Base-by-base conservation (phyloP, 768 basidiomycete species). In the Auricularia heimuer region DNA sequence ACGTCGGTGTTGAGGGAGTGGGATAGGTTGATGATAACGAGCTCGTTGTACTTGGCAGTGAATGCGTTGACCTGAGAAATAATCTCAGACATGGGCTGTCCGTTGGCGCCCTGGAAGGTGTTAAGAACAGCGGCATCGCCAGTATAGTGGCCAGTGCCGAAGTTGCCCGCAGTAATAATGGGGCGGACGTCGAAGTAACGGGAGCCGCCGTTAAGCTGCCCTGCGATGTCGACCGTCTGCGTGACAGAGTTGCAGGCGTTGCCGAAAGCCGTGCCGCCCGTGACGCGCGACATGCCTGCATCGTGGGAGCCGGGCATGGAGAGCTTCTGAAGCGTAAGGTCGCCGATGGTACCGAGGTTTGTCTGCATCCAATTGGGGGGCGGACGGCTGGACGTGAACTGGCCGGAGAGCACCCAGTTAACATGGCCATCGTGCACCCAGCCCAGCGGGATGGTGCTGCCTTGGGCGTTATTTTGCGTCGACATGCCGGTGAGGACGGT, bases 31-130 rank as follows among this genome's bases (percentile, higher is more conserved):
- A 60, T 60, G 56, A 60, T 35, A 14, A 60, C 24, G 12, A 60
- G 56, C 56, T 60, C 56, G 29, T 60, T 60, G 34, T 60, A 33
- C 10, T 29, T 33, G 24, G 56, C 56, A 6, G 56, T 60, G 56
- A 60, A 60, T 10, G 56, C 56, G 56, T 60, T 60, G 18, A 60
- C 24, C 56, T 60, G 56, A 6, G 56, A 60, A 29, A 60, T 60
- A 10, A 60, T 60, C 56, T 60, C 56, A 33, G 56, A 60, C 34
- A 60, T 60, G 29, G 56, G 56, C 34, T 60, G 56, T 14, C 56
- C 56, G 34, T 60, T 60, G 4, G 56, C 56, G 56, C 56, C 56
- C 24, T 60, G 56, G 56, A 60, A 60, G 56, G 56, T 60, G 56
- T 60, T 35, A 24, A 60, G 56, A 24, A 60, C 56, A 18, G 56